Evolutionary conservation across 2,329 filamentous ascomycete species (phyloP), one percentile per base, ranked within the genome.

Genomic region (Ophiostoma triangulosporum): DNA sequence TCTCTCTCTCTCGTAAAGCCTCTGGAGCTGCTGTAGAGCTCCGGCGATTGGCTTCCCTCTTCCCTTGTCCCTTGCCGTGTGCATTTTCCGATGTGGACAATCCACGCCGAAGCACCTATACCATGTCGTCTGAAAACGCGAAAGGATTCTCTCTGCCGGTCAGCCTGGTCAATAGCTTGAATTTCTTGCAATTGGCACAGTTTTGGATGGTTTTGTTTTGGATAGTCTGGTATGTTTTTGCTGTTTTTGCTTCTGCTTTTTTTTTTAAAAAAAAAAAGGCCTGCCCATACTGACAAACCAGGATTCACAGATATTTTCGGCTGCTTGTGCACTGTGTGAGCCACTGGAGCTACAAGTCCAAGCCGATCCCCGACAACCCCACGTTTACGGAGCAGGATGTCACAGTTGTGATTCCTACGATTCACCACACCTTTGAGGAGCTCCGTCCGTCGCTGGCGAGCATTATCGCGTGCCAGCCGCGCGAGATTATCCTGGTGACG

Each of bases 361-460:
- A 89, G 57, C 86, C 86, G 40, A 84, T 91, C 53, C 85, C 88
- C 38, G 79, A 81, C 55, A 86, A 88, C 58, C 88, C 91, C n/a
- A 82, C 75, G 45, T 83, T 89, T 65, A 88, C 82, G 27, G 78
- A 82, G 32, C 72, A 86, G 61, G 88, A 97, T 77, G 89, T 95
- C 62, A 95, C 91, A 6, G 88, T 96, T 59, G 87, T 97, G 62
- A 86, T 96, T 57, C 91, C 91, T 7, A 94, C 90, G 11, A 89
- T 97, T 59, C 88, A 94, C 64, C 88, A 89, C 57, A 83, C 81
- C 57, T 88, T 91, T 56, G 83, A 89, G 62, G 88, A 94, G 64
- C 75, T 97, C 57, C 82, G 83, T 52, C 81, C 85, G 56, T 95
- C 89, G 17, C 77, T 97, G 36, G 75, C 83, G 64, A 88, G 85